phyloP scores from a whole-genome alignment of 1,284 basidiomycete genomes.

The Irpex lacteus region DNA sequence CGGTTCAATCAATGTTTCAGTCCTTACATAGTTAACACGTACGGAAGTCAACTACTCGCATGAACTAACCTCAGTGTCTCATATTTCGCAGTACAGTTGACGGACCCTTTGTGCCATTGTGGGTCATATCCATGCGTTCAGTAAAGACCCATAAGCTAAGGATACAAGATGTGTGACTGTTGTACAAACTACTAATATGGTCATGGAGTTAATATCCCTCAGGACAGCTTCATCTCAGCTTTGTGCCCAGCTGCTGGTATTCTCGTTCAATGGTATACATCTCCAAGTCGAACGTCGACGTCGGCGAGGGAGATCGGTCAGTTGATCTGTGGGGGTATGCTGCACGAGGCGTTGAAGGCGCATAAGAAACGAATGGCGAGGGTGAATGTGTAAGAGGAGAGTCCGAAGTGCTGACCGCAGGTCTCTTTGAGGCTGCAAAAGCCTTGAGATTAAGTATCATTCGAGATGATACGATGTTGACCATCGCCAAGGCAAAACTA shows the following conservation, averaged over 20 bases:
- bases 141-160: conserved; percentile 16
- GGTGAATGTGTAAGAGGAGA: background rate
- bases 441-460: conserved; percentile 30
- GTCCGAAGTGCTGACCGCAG: background rate
- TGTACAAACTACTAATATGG: background rate
- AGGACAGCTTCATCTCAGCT: conserved; percentile 15
- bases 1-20: too few species aligned
- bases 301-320: conserved; percentile 5
- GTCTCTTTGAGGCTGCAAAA: conserved; percentile 21
- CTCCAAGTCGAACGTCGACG: conserved; percentile 22
- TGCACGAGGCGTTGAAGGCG: background rate
- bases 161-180: conserved; percentile 12
- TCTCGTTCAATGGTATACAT: conserved; percentile 29
- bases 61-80: too few species aligned
- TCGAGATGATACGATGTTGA: conserved; percentile 28
- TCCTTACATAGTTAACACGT: too few species aligned
- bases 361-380: conserved; percentile 11
- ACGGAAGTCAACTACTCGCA: too few species aligned
- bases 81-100: background rate
- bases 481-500: conserved; percentile 31
- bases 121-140: background rate
- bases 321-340: background rate
- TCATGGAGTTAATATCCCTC: background rate
- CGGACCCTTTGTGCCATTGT: background rate
- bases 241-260: conserved; percentile 28